Evolutionary conservation across 164 flowering plant species (phyloP).

Genomic region (Santalum album): DNA sequence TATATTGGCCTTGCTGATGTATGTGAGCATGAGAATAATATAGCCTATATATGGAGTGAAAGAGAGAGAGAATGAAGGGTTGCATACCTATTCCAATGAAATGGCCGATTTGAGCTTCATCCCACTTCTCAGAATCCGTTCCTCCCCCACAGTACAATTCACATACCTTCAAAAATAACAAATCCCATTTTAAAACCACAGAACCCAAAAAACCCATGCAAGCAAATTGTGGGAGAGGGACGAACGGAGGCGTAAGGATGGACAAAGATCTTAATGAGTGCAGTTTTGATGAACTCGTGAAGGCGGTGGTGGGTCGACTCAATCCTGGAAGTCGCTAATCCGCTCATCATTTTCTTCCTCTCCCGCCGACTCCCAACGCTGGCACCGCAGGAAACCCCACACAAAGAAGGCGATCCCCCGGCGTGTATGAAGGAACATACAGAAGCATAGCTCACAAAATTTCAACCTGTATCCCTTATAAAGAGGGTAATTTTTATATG

Average conservation of each 20-base stretch:
- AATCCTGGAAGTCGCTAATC: slow-evolving; percentile 16
- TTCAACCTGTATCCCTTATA: no score
- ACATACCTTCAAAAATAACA: slow-evolving; percentile 39
- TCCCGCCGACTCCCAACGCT: no score
- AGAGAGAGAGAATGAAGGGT: not conserved
- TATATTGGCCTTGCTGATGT: no score
- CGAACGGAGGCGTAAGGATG: slow-evolving; percentile 72
- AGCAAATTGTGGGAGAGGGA: slow-evolving; percentile 1
- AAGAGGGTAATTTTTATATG: no score
- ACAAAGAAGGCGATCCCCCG: no score
- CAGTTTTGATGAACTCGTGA: slow-evolving; percentile 65
- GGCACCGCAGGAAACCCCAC: no score
- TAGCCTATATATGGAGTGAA: no score
- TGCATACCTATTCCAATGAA: slow-evolving; percentile 79
- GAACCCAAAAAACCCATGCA: slow-evolving; percentile 3
- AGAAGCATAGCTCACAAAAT: no score
- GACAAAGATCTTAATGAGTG: slow-evolving; percentile 71
- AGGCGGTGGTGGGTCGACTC: slow-evolving; percentile 64
- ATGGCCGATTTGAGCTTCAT: slow-evolving; percentile 77
- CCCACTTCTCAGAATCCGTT: slow-evolving; percentile 64
- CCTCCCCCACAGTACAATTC: slow-evolving; percentile 84
- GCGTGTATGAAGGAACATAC: no score
- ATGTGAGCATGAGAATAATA: no score
- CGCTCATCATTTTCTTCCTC: not conserved
- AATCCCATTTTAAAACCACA: not conserved